phyloP scores from a whole-genome alignment of 305 asterid species.

The Plantago rigida region DNA sequence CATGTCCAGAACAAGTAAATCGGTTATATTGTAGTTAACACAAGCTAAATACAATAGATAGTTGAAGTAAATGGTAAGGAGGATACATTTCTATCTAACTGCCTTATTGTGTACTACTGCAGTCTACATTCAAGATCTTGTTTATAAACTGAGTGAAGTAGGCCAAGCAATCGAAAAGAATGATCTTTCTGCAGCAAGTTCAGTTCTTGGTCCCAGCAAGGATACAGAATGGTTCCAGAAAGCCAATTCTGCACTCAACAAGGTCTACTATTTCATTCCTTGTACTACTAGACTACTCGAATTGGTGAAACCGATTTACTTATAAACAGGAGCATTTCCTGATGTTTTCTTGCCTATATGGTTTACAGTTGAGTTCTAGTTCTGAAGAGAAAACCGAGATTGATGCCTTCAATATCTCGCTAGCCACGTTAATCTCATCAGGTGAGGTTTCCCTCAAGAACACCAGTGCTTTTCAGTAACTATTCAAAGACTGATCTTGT shows the following conservation, averaged over 20 bases:
- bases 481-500: neutral
- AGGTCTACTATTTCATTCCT: constrained; percentile 35
- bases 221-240: constrained; percentile 69
- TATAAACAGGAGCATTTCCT: constrained; percentile 2
- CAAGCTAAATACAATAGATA: neutral
- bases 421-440: constrained; percentile 56
- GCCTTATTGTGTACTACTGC: constrained; percentile 25
- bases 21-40: no score
- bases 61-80: neutral
- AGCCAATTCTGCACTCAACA: constrained; percentile 58
- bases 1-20: no score
- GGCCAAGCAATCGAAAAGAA: constrained; percentile 78
- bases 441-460: constrained; percentile 33
- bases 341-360: constrained; percentile 6
- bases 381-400: constrained; percentile 69
- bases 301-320: neutral
- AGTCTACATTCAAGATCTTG: constrained; percentile 82
- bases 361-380: constrained; percentile 62
- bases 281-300: neutral
- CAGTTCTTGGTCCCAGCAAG: constrained; percentile 62
- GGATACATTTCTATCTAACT: constrained; percentile 9
- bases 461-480: neutral
- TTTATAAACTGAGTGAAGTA: constrained; percentile 66
- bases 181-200: constrained; percentile 57
- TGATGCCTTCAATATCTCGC: constrained; percentile 52